Percentiles rank a stretch among this genome's conserved stretches.
Conservation (phyloP, 23 red algal genomes). For the Cyanidiococcus yangmingshanensis region DNA sequence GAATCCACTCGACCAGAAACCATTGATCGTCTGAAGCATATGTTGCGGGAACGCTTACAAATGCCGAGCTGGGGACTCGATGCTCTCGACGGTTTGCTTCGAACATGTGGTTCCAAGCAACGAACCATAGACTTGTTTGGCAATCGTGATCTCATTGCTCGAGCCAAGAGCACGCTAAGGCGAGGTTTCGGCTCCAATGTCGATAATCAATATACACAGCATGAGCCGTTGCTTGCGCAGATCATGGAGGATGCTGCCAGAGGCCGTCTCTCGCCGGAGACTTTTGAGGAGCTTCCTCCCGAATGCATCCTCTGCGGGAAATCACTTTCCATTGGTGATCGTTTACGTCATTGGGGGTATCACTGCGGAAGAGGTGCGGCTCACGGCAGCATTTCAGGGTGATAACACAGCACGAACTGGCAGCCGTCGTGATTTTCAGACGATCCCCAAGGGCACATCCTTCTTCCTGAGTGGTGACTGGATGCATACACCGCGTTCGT, state of each 20-base stretch:
- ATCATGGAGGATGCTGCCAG: conserved; percentile 47
- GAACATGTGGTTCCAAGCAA: conserved; percentile 50
- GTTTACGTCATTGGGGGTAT: conserved; percentile 25
- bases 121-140: conserved; percentile 61
- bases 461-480: background rate
- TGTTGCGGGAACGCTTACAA: conserved; percentile 22
- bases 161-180: conserved; percentile 69
- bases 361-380: conserved; percentile 22
- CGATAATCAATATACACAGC: conserved; percentile 90
- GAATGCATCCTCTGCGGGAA: background rate
- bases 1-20: conserved; percentile 38
- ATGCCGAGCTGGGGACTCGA: conserved; percentile 3
- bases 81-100: conserved; percentile 22
- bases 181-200: conserved; percentile 63
- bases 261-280: background rate
- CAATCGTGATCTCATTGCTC: conserved; percentile 72
- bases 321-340: background rate
- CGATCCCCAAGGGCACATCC: background rate
- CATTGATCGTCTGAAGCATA: conserved; percentile 35
- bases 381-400: conserved; percentile 16
- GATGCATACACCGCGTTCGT: conserved; percentile 10
- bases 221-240: conserved; percentile 80
- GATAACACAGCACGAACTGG: background rate
- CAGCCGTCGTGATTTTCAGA: background rate
- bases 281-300: background rate